These are phyloP conservation scores for Ophiostoma triangulosporum DNA, from an alignment of 2,329 filamentous ascomycete species.

Conservation along the genomic window DNA sequence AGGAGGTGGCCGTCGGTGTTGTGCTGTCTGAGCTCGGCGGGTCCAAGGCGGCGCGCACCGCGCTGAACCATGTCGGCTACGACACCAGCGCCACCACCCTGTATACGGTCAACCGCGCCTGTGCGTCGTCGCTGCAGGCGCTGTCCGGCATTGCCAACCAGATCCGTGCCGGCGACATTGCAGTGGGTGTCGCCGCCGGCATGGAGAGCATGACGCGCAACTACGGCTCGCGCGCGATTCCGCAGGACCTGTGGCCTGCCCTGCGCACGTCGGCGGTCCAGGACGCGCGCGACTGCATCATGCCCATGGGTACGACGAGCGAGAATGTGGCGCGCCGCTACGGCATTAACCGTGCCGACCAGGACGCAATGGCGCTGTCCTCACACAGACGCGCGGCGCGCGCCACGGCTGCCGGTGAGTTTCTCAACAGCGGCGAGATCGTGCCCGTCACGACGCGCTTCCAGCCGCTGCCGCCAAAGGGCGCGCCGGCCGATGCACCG, in stretches of 20 bases:
- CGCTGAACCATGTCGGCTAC: conserved; percentile 71
- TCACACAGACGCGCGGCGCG: conserved; percentile 60
- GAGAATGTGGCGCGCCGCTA: conserved; percentile 81
- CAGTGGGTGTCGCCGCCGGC: conserved; percentile 66
- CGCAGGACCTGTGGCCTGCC: conserved; percentile 64
- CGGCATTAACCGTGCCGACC: conserved; percentile 56
- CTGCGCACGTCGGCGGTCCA: conserved; percentile 49
- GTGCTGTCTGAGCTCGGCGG: conserved; percentile 86
- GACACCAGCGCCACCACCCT: conserved; percentile 53
- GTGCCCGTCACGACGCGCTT: conserved; percentile 63
- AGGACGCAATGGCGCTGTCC: conserved; percentile 68
- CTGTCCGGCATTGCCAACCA: conserved; percentile 61
- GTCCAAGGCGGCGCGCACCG: conserved; percentile 82
- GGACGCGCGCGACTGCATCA: conserved; percentile 74
- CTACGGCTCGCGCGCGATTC: conserved; percentile 76
- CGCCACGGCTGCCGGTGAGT: conserved; percentile 56
- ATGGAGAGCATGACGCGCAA: conserved; percentile 97
- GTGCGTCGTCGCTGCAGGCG: conserved; percentile 62
- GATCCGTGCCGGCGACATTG: conserved; percentile 61
- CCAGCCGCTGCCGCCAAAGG: conserved; percentile 50
- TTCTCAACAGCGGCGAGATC: conserved; percentile 67
- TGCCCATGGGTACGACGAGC: conserved; percentile 84
- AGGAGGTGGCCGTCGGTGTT: conserved; percentile 78
- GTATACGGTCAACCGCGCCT: conserved; percentile 82
- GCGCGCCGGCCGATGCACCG: conserved; percentile 34